phyloP scores from a whole-genome alignment of 768 basidiomycete species.

The Terana coerulea region DNA sequence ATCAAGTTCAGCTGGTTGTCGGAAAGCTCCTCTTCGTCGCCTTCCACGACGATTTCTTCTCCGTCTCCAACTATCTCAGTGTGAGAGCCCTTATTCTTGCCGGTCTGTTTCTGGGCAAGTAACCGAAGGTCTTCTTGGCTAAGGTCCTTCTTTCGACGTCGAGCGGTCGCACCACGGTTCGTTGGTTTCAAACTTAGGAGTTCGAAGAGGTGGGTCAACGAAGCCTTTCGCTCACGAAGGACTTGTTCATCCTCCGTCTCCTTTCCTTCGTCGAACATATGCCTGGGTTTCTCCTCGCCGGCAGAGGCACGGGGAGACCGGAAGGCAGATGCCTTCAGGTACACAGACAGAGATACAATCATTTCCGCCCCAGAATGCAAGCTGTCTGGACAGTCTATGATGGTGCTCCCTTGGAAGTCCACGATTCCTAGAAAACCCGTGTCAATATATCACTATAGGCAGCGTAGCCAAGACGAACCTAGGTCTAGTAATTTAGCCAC shows the following conservation, averaged over 20 bases:
- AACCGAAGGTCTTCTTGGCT: conserved; percentile 40
- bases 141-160: conserved; percentile 23
- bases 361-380: conserved; percentile 75
- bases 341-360: conserved; percentile 72
- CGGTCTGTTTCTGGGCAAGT: conserved; percentile 28
- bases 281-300: conserved; percentile 28
- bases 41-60: conserved; percentile 81
- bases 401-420: conserved; percentile 61
- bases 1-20: conserved; percentile 81
- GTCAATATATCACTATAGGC: neutral
- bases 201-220: conserved; percentile 72
- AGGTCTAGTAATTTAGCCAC: conserved; percentile 70
- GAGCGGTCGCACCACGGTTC: conserved; percentile 20
- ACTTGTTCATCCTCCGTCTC: conserved; percentile 77
- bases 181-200: conserved; percentile 63
- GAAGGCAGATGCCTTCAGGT: conserved; percentile 69
- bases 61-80: conserved; percentile 77
- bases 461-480: conserved; percentile 34
- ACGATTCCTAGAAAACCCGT: conserved; percentile 46
- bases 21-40: conserved; percentile 71
- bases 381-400: conserved; percentile 72
- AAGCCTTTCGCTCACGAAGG: conserved; percentile 76
- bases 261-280: conserved; percentile 68
- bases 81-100: conserved; percentile 28
- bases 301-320: conserved; percentile 34